These are phyloP conservation scores for Saturnispora ahearnii DNA, from an alignment of 805 yeast species.

Conservation along the genomic window DNA sequence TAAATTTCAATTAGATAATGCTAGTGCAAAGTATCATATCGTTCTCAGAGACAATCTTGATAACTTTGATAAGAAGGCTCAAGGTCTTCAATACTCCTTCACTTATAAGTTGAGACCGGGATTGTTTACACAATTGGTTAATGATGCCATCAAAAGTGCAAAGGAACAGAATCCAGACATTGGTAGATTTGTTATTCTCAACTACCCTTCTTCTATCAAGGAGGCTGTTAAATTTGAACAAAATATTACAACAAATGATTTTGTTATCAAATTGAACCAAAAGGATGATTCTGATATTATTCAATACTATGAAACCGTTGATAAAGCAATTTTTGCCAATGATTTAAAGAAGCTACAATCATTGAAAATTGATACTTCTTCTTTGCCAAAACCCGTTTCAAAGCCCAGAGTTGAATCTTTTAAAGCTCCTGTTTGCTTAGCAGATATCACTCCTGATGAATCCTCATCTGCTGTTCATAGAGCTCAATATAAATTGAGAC, in stretches of 20 bases:
- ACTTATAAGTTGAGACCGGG: conserved; percentile 33
- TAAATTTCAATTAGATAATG: conserved; percentile 32
- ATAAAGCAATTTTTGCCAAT: conserved; percentile 32
- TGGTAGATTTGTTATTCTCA: conserved; percentile 41
- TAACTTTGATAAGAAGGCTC: conserved; percentile 20
- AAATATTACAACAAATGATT: conserved; percentile 45
- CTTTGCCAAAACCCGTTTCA: background rate
- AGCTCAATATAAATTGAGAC: conserved; percentile 18
- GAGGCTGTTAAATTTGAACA: conserved; percentile 70
- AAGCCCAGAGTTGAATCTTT: background rate
- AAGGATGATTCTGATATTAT: conserved; percentile 40
- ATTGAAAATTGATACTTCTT: background rate
- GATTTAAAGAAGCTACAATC: conserved; percentile 14
- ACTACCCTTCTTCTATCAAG: conserved; percentile 53
- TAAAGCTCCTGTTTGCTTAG: background rate
- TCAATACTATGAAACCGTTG: conserved; percentile 60
- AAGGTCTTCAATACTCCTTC: conserved; percentile 24
- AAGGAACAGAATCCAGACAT: conserved; percentile 25
- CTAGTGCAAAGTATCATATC: conserved; percentile 36
- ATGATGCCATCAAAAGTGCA: conserved; percentile 26
- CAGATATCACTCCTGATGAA: conserved; percentile 7
- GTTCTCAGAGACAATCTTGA: conserved; percentile 38
- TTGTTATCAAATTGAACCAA: conserved; percentile 28
- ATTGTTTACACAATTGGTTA: conserved; percentile 41
- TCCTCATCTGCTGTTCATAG: conserved; percentile 14